phyloP scores from a whole-genome alignment of 108 stramenopile genomes.

The Discostella pseudostelligera region DNA sequence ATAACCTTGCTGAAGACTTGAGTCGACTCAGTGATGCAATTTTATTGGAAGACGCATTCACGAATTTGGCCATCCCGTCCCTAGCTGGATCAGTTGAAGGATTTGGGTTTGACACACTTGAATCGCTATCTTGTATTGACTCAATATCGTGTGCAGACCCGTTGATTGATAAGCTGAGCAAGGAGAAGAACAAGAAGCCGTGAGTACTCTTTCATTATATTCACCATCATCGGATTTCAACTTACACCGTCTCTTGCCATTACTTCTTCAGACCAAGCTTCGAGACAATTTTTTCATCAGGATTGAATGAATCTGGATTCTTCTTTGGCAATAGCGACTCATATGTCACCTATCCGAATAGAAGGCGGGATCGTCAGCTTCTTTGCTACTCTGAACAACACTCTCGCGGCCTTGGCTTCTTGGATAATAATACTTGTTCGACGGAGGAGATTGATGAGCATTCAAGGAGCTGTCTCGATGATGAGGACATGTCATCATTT shows the following conservation, averaged over 20 bases:
- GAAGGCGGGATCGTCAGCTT: conserved; percentile 38
- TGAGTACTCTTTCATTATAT: conserved; percentile 15
- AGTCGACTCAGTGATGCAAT: conserved; percentile 60
- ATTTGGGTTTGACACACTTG: conserved; percentile 52
- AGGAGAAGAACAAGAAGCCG: conserved; percentile 43
- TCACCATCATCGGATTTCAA: background rate
- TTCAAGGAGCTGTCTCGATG: conserved; percentile 12
- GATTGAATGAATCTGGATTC: conserved; percentile 56
- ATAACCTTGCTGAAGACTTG: conserved; percentile 25
- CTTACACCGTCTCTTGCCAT: background rate
- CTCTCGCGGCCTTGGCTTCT: conserved; percentile 34
- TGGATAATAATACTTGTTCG: conserved; percentile 19
- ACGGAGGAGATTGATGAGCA: conserved; percentile 8
- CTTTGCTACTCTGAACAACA: conserved; percentile 23
- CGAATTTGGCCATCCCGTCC: conserved; percentile 37
- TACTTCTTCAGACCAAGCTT: conserved; percentile 50
- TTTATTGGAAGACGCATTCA: conserved; percentile 54
- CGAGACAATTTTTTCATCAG: conserved; percentile 45
- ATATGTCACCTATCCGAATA: conserved; percentile 46
- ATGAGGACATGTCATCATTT: conserved; percentile 11
- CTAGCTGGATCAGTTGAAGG: conserved; percentile 67
- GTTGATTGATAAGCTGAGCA: conserved; percentile 46
- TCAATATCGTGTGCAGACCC: conserved; percentile 26
- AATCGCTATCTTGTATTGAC: conserved; percentile 26
- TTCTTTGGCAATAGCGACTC: conserved; percentile 64